phyloP scores from a whole-genome alignment of 768 basidiomycete genomes.

The Myochromella boudieri region DNA sequence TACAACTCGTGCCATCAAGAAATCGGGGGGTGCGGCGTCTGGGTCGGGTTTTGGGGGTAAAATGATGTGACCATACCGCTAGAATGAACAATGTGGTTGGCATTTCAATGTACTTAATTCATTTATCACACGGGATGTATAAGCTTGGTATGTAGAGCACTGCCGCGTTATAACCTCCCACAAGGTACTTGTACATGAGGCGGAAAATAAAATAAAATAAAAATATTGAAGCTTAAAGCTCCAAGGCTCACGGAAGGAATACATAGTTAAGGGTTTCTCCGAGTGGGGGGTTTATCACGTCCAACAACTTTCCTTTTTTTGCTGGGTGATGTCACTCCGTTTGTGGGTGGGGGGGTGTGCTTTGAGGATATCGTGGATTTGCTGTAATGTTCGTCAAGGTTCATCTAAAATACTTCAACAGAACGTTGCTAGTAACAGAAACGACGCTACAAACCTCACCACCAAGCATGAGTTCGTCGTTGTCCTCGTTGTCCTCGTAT shows the following conservation, averaged over 20 bases:
- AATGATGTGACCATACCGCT: conserved; percentile 42
- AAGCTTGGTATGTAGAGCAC: conserved; percentile 7
- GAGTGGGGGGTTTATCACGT: conserved; percentile 9
- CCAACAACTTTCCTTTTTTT: conserved; percentile 34
- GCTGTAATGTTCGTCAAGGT: conserved; percentile 35
- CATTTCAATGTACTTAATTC: conserved; percentile 10
- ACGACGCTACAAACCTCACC: conserved; percentile 41
- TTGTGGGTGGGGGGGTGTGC: conserved; percentile 10
- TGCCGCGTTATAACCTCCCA: conserved; percentile 11
- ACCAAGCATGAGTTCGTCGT: conserved; percentile 64
- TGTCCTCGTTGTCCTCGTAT: conserved; percentile 33
- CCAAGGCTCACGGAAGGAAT: too few relatives aligned
- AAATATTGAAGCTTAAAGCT: background rate
- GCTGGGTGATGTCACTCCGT: conserved; percentile 24
- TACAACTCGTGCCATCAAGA: conserved; percentile 73
- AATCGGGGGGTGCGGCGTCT: conserved; percentile 36
- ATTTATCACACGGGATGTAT: conserved; percentile 11
- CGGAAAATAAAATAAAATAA: background rate
- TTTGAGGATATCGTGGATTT: conserved; percentile 18
- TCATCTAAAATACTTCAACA: conserved; percentile 29
- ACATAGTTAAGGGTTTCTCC: conserved; percentile 8
- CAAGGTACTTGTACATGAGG: conserved; percentile 8
- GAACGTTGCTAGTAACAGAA: background rate
- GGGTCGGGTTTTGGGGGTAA: conserved; percentile 35
- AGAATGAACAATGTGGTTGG: conserved; percentile 5